Base-by-base conservation (phyloP, 805 yeast species). In the Danielia reshetovae region DNA sequence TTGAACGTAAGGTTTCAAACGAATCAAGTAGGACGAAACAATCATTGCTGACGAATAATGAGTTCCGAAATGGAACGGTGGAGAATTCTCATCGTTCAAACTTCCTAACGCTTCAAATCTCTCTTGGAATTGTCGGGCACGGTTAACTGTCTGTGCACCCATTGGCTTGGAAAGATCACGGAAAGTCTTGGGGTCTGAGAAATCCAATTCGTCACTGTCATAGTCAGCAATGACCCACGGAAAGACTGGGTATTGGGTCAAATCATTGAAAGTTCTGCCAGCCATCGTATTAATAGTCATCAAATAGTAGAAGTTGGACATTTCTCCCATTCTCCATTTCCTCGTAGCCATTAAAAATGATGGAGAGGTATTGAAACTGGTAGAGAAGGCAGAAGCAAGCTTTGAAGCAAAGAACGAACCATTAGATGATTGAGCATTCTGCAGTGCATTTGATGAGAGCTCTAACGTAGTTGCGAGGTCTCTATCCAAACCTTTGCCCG, bases 31-130 rank as follows among this genome's bases (percentile, higher is more conserved):
- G 0, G 93, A 82, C 0, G 94, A 73, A 2, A 86, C 95, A 51
- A 87, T 86, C 96, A 87, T 88, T 0, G 96, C 94, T 0, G 95
- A 85, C 0, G 95, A 86, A 53, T 87, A 87, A 55, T 87, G 96
- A 0, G 96, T 88, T 2, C 96, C 96, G 51, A 87, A 87, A 54
- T 87, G 95, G 57, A 87, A 87, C 0, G 95, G 85, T 0, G 88
- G 87, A 0, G 86, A 66, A 14, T 48, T 39, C 0, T 59, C 65
- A 43, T 82, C 88, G 12, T 72, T 48, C 37, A 87, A 62, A 35
- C 83, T 77, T 15, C 64, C 71, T 16, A 85, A 59, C 0, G 94
- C 88, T 14, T 81, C 81, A 48, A 70, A 88, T 34, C 96, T 59
- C 36, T 85, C 93, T 30, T 65, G 60, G 48, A 86, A 87, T 48